Evolutionary conservation across 768 basidiomycete genomes (phyloP), one percentile per base, ranked within the genome.

Genomic region (Floccularia luteovirens): DNA sequence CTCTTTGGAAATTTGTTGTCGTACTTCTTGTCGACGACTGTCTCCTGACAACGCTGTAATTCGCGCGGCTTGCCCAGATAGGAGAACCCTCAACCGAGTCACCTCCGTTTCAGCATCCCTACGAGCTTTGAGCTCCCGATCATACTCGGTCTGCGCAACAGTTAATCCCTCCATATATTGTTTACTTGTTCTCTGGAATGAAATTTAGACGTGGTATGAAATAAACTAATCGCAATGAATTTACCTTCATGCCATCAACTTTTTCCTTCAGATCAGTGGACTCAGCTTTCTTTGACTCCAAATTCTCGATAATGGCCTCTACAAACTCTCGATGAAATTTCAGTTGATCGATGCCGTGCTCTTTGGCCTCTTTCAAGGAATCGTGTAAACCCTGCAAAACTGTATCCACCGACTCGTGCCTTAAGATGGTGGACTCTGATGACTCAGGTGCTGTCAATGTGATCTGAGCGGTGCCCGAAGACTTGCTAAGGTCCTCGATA

Each of bases 91-190:
- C 19, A 99, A 66, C 30, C 87, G 75, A 17, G 84, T 83, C 43
- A 97, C 87, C 62, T 97, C 92, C 0, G 88, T 82, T 61, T 98
- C 92, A 1, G 89, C 86, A 47, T 97, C 92, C 13, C 89, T 78
- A 14, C 94, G 77, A 16, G 82, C 79, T 42, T 86, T 81, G 24
- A 92, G 70, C 59, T 98, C 96, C 38, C 78, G 78, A 54, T 97
- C 93, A 55, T 94, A 97, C 55, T 98, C 96, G 31, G 84, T 82
- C 50, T 92, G 88, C 2, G 94, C 92, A 19, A 93, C 91, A 0
- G 82, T 82, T 30, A 99, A 67, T 30, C 96, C 96, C 46, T 92
- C 86, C 41, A 92, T 87, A 45, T 88, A 93, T 48, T 90, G 87
- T 47, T 87, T 85, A 55, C 90, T 96, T 35, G 87, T 80, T 36